Evolutionary conservation across 495 filamentous ascomycete species (phyloP).

Genomic region (Friedmanniomyces simplex): DNA sequence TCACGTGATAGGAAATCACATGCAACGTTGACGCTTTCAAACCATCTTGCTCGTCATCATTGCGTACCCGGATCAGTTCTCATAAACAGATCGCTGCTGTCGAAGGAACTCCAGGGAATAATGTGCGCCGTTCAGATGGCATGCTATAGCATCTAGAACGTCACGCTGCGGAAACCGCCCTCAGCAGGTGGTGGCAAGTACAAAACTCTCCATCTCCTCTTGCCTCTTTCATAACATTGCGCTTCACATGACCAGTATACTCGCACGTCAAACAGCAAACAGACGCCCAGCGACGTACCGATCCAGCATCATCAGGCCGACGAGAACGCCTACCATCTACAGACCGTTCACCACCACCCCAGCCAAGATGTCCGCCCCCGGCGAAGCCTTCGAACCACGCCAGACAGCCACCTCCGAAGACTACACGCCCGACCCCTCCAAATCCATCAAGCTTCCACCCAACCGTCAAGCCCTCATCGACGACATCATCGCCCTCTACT

Average conservation of each 20-base stretch:
- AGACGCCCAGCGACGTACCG: not conserved
- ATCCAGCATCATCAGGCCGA: not conserved
- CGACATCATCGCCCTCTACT: conserved; percentile 48
- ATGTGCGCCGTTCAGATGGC: no score
- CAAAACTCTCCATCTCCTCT: no score
- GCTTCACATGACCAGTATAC: not conserved
- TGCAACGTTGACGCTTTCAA: not conserved
- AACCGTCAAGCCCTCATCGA: conserved; percentile 40
- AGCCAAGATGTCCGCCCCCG: conserved; percentile 29
- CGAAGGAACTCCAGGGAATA: not conserved
- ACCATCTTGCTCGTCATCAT: not conserved
- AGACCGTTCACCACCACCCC: not conserved
- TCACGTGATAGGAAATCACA: not conserved
- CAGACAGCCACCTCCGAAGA: conserved; percentile 39
- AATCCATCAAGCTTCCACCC: conserved; percentile 38
- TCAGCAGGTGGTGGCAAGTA: no score
- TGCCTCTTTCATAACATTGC: no score
- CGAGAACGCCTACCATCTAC: no score
- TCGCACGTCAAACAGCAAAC: not conserved
- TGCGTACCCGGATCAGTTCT: not conserved
- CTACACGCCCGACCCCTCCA: conserved; percentile 42
- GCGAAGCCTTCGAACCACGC: conserved; percentile 42
- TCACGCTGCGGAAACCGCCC: no score
- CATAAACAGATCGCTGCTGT: not conserved
- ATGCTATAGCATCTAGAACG: no score